phyloP scores from a whole-genome alignment of 345 rosid species.

The Camelina hispida region DNA sequence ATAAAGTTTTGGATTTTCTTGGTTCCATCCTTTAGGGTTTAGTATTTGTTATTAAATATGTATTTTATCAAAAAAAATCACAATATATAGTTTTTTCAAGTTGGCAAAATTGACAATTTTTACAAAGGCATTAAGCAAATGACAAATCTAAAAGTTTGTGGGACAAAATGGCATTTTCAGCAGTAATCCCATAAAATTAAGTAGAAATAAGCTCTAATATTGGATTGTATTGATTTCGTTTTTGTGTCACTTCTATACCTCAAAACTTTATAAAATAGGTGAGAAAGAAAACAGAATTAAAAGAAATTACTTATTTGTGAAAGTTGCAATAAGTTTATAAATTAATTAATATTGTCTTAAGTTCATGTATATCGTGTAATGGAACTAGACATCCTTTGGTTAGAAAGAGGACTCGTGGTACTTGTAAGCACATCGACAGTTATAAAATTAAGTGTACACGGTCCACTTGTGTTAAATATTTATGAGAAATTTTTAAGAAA shows the following conservation, averaged over 20 bases:
- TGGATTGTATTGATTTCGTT: neutral
- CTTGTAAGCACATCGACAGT: neutral
- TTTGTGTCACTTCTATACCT: neutral
- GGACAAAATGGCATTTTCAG: no score
- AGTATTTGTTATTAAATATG: no score
- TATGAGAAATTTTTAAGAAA: neutral
- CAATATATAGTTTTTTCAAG: no score
- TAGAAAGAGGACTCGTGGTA: constrained; percentile 1
- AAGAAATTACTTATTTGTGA: constrained; percentile 3
- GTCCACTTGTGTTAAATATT: constrained; percentile 27
- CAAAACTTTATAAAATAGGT: neutral
- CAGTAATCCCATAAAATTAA: neutral
- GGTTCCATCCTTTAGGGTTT: no score
- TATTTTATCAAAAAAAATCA: no score
- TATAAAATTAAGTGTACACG: neutral
- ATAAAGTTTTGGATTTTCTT: no score
- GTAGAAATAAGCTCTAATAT: neutral
- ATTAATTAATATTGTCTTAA: neutral
- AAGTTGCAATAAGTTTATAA: neutral
- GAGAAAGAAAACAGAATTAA: neutral
- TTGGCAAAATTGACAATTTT: no score
- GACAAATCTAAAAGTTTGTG: no score
- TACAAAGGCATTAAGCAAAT: no score
- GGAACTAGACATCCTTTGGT: neutral
- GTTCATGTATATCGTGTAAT: neutral